Evolutionary conservation across 2,329 filamentous ascomycete species (phyloP), one percentile per base, ranked within the genome.

Genomic region (Colletotrichum ledebouriae): DNA sequence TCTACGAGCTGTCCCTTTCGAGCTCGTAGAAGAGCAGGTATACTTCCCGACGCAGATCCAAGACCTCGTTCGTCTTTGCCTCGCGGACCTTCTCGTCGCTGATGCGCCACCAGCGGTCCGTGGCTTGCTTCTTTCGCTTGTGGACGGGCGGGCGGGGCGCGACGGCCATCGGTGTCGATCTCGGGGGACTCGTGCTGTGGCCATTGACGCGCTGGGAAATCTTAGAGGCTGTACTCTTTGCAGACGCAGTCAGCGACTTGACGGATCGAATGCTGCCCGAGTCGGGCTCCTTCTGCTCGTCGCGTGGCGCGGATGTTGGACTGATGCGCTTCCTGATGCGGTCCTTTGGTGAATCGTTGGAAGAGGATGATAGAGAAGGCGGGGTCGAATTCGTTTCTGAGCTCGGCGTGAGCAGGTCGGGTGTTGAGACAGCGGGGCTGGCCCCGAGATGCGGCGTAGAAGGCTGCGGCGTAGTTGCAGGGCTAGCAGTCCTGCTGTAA

Each of bases 31-130:
- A 99, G 59, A 99, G 80, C 76, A 99, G 82, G 78, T 99, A 99
- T 0, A 98, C 95, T 79, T 99, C 96, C 74, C 91, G 91, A 80
- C 98, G 94, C 94, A 98, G 97, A 7, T 90, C 89, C 66, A 99
- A 79, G 6, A 99, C 94, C 73, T 99, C 96, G 62, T 86, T 89
- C 6, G 94, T 98, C 83, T 94, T 97, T 72, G 94, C 92, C 80
- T 98, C 95, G 76, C 95, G 96, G 74, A 98, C 89, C 80, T 97
- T 97, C 72, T 99, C 96, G 77, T 99, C 96, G 72, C 94, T 98
- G 72, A 99, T 97, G 41, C 96, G 89, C 96, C 96, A 99, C 96
- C 96, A 99, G 46, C 92, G 89, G 75, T 97, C 91, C 50, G 86
- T 87, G 12, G 83, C 79, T 22, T 73, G 58, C 75, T 88, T 89